Base-by-base conservation (phyloP, 2,329 filamentous ascomycete species). In the Alternaria sp. region DNA sequence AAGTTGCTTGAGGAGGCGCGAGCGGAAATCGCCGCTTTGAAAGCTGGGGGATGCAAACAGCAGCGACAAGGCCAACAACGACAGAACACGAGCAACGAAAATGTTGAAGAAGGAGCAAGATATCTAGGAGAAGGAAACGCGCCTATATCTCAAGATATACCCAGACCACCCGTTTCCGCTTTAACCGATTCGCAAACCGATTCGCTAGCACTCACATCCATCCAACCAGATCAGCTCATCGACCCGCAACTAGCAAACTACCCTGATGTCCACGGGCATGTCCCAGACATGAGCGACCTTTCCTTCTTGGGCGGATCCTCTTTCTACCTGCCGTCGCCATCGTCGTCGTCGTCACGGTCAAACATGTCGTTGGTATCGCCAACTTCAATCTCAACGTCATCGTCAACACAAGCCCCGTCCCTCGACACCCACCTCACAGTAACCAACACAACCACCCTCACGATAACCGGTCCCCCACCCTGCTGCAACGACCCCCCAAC, bases 1-100 rank as follows among this genome's bases (percentile, higher is more conserved):
- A 50, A 61, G n/a, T 61, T 69, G 54, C 66, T 79, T 1, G 67
- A 65, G 1, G 70, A 67, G 6, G 74, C 75, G 6, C 59, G 67
- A 26, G 65, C 66, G 8, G 77, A 79, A 44, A 74, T 78, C 15
- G 72, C 54, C 4, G 44, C 26, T n/a, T 55, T 79, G 30, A 71
- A 67, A 9, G 32, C 32, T 5, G 32, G 32, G 5, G 32, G 32
- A 36, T 36, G 32, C 21, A 21, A 21, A 21, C 21, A 21, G 21
- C 21, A 21, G 21, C 21, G 21, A 21, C 21, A 21, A 21, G 21
- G 21, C 21, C 21, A 21, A 21, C 21, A 23, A 23, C 11, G 10
- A 49, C 23, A 49, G n/a, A n/a, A 10, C 12, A 21, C 15, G 45
- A 57, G 23, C 28, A 21, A 49, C 11, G 44, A 40, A 5, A 50